Base-by-base conservation (phyloP, 306 rosid species). In the Ammopiptanthus mongolicus region DNA sequence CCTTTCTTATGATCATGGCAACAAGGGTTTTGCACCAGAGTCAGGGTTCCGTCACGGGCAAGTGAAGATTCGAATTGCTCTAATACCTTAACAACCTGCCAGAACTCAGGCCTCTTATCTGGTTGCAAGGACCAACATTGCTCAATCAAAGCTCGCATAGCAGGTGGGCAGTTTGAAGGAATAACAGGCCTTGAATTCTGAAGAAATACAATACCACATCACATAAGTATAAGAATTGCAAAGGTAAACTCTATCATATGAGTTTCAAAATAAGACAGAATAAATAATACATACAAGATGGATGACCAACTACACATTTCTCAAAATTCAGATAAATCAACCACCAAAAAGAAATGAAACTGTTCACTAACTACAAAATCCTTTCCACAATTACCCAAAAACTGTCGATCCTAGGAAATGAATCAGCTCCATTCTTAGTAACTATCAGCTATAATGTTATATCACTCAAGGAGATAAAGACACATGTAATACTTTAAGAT, bases 31-130 rank as follows among this genome's bases (percentile, higher is more conserved):
- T 78, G 86, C 59, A 81, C 74, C 47, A 90, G 80, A 63, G 77
- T 75, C 69, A 96, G 60, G 0, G 92, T 88, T 76, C 97, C 97
- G 33, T 96, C 88, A 12, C 52, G 83, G 18, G 86, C 87, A 77
- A 96, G 77, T 2, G 98, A 96, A 42, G 90, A 60, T 71, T 96
- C 78, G 50, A 96, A 89, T 74, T 89, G 87, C 84, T 92, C 96
- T n/a, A 96, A 78, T 31, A 89, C 91, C 87, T 88, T 96, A 21
- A 92, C 99, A 61, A 96, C 51, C 81, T 92, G 97, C 93, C 96
- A 91, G 75, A 92, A 96, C 65, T 96, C 97, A 0, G 96, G 97
- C 83, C 99, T 84, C 84, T 90, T 92, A 0, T 89, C 93, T 2
- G 97, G 87, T 46, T 89, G 96, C 74, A 71, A 67, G 8, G 90